Evolutionary conservation across 2,329 filamentous ascomycete species (phyloP).

Genomic region (Aspergillus persii): DNA sequence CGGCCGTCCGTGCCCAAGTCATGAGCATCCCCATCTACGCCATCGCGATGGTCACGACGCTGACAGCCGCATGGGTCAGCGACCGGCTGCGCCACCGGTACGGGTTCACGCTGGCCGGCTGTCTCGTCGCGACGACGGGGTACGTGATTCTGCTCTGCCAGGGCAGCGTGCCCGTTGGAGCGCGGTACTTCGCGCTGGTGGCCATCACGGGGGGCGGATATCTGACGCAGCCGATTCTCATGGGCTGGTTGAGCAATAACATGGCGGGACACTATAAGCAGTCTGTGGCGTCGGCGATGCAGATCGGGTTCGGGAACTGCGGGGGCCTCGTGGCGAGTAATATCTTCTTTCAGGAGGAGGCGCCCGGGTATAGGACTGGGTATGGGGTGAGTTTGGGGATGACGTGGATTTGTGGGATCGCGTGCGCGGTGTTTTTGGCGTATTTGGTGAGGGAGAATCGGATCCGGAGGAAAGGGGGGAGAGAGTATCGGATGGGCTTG

Average conservation of each 20-base stretch:
- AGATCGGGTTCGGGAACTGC: conserved; percentile 41
- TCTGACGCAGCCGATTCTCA: conserved; percentile 54
- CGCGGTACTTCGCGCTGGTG: conserved; percentile 56
- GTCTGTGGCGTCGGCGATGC: conserved; percentile 52
- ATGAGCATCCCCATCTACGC: conserved; percentile 57
- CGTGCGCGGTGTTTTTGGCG: conserved; percentile 30
- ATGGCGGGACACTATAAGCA: conserved; percentile 59
- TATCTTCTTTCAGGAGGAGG: conserved; percentile 30
- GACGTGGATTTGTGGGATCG: conserved; percentile 35
- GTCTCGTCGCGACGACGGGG: conserved; percentile 51
- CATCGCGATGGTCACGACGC: conserved; percentile 60
- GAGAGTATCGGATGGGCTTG: conserved; percentile 34
- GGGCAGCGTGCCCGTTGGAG: conserved; percentile 46
- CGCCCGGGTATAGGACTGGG: conserved; percentile 28
- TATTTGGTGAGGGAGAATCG: conserved; percentile 39
- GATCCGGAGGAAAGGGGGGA: conserved; percentile 32
- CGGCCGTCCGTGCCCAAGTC: conserved; percentile 50
- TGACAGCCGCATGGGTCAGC: conserved; percentile 50
- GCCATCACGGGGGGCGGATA: conserved; percentile 55
- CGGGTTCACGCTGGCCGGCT: conserved; percentile 53
- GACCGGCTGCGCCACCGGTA: conserved; percentile 54
- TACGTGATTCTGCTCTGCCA: conserved; percentile 57
- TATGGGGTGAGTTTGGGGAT: conserved; percentile 29
- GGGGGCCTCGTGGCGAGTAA: conserved; percentile 37
- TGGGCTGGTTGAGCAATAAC: conserved; percentile 59